A percentile compares a stretch with the other conserved stretches of the same genome.
These are phyloP conservation scores for Phytophthora constricta DNA, from an alignment of 352 stramenopile genomes.

Conservation along the genomic window DNA sequence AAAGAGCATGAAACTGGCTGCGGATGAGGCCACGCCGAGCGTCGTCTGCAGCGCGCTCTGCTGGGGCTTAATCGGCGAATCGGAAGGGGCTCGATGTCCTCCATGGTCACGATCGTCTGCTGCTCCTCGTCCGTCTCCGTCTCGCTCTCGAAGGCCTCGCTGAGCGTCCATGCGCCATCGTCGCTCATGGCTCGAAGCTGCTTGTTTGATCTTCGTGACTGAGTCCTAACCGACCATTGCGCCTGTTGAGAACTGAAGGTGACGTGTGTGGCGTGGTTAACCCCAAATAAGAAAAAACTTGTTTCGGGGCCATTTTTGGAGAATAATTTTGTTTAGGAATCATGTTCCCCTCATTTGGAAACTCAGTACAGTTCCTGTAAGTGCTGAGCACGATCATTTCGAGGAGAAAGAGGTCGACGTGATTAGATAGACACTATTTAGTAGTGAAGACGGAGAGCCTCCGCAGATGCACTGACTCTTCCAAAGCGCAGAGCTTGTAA, in stretches of 20 bases:
- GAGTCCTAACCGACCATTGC: neutral
- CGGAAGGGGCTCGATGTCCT: conserved; percentile 14
- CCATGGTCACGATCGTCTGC: conserved; percentile 30
- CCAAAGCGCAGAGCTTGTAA: too few species aligned
- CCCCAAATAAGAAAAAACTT: neutral
- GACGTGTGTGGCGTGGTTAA: conserved; percentile 2
- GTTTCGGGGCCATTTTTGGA: too few species aligned
- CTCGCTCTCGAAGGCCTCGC: conserved; percentile 36
- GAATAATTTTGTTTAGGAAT: too few species aligned
- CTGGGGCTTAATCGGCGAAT: conserved; percentile 1
- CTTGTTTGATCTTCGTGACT: neutral
- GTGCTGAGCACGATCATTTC: too few species aligned
- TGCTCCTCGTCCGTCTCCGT: conserved; percentile 22
- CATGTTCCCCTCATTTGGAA: too few species aligned
- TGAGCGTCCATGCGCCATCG: conserved; percentile 21
- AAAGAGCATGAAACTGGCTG: conserved; percentile 65
- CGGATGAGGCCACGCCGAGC: conserved; percentile 58
- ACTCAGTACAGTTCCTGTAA: too few species aligned
- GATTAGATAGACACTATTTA: too few species aligned
- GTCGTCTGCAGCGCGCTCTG: conserved; percentile 52
- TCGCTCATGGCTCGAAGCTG: conserved; percentile 5
- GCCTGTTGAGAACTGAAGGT: neutral
- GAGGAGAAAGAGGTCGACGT: too few species aligned
- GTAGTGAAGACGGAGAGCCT: too few species aligned
- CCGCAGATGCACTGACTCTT: too few species aligned